Evolutionary conservation across 2,329 filamentous ascomycete genomes (phyloP).

Genomic region (Trichophyton equinum): DNA sequence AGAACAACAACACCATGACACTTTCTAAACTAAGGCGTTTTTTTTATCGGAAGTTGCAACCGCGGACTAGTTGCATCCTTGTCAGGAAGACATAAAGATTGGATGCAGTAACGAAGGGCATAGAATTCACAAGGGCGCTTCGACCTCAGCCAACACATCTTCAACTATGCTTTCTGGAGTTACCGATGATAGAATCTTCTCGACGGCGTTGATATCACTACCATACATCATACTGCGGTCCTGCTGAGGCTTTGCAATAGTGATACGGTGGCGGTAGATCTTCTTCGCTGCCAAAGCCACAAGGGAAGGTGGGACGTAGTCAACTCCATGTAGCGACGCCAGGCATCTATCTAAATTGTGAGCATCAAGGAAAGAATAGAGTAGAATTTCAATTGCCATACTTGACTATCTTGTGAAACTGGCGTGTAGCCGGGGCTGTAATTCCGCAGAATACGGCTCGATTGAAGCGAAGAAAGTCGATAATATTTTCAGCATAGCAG

Average conservation of each 20-base stretch:
- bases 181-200: conserved; percentile 49
- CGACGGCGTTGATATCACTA: conserved; percentile 59
- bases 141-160: conserved; percentile 44
- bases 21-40: background rate
- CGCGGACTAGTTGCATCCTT: background rate
- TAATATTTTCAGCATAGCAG: conserved; percentile 76
- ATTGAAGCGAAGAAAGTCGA: conserved; percentile 77
- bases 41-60: background rate
- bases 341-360: conserved; percentile 44
- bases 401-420: conserved; percentile 57
- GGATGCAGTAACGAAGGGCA: background rate
- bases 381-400: conserved; percentile 22
- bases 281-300: conserved; percentile 73
- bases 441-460: conserved; percentile 70
- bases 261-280: conserved; percentile 74
- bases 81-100: background rate
- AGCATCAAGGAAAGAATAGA: conserved; percentile 11
- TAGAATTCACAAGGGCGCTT: conserved; percentile 38
- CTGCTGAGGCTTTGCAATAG: conserved; percentile 53
- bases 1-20: background rate
- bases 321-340: conserved; percentile 66
- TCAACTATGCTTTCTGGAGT: conserved; percentile 46
- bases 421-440: conserved; percentile 62
- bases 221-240: conserved; percentile 93
- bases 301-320: conserved; percentile 73